Percentiles rank a stretch among this genome's conserved stretches.
phyloP scores from a whole-genome alignment of 2,329 filamentous ascomycete genomes.

The Colletotrichum incanum region DNA sequence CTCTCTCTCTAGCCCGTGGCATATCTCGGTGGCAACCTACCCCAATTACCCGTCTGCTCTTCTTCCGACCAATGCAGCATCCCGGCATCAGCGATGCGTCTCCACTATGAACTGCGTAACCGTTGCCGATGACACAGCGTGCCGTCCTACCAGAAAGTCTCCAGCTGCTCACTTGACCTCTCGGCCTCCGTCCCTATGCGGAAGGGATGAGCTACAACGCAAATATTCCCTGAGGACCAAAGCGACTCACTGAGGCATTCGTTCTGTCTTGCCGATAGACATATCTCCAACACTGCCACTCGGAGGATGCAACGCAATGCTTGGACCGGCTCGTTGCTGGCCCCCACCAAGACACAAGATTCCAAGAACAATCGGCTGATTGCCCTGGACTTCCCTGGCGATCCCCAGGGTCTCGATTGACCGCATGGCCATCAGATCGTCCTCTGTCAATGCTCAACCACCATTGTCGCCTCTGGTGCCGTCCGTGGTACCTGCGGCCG shows the following conservation, averaged over 20 bases:
- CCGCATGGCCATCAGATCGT: conserved; percentile 18
- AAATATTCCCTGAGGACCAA: background rate
- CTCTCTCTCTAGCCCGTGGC: background rate
- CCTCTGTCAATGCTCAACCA: conserved; percentile 3
- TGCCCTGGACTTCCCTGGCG: conserved; percentile 36
- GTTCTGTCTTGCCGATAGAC: background rate
- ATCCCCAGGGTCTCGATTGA: conserved; percentile 25
- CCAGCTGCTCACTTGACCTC: conserved; percentile 42
- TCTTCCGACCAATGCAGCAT: conserved; percentile 12
- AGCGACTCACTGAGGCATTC: conserved; percentile 4
- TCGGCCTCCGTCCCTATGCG: conserved; percentile 18
- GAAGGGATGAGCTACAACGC: conserved; percentile 34
- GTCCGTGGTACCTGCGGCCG: conserved; percentile 38
- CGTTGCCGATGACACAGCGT: conserved; percentile 26
- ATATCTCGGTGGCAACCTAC: conserved; percentile 5
- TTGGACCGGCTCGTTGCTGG: conserved; percentile 7
- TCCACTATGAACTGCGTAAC: conserved; percentile 16
- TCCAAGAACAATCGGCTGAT: conserved; percentile 29
- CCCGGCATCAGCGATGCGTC: conserved; percentile 18
- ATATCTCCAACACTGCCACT: conserved; percentile 29
- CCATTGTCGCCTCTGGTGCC: conserved; percentile 11
- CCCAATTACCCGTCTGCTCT: conserved; percentile 4
- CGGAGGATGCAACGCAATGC: conserved; percentile 21
- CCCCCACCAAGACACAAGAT: conserved; percentile 30
- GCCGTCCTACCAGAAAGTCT: conserved; percentile 38